These are phyloP conservation scores for Oryza glaberrima DNA, from an alignment of 176 grass and related monocot genomes.

Conservation along the genomic window DNA sequence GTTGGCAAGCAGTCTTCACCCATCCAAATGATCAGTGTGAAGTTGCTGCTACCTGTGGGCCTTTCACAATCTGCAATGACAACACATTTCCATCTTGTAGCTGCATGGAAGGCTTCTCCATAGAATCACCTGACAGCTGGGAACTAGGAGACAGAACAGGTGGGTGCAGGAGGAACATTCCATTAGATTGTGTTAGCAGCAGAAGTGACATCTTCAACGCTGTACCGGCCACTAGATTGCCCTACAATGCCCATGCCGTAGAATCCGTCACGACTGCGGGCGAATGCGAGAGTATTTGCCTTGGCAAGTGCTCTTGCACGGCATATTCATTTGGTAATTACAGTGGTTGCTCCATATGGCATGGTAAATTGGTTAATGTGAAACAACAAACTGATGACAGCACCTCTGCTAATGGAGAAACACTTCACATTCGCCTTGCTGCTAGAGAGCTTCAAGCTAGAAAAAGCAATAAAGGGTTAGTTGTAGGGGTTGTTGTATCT, in stretches of 20 bases:
- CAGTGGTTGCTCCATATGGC: neutral
- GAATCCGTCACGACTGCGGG: neutral
- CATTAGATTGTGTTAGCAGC: neutral
- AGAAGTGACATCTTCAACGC: neutral
- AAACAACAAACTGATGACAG: neutral
- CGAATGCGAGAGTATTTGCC: neutral
- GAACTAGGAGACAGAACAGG: neutral
- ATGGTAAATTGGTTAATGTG: neutral
- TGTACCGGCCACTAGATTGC: neutral
- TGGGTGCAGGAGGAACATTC: neutral
- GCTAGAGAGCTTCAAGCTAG: neutral
- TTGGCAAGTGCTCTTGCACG: neutral
- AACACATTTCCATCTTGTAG: neutral
- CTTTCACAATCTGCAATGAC: neutral
- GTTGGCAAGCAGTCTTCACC: neutral
- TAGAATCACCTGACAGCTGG: neutral
- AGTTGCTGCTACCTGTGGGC: neutral
- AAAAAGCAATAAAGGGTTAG: neutral
- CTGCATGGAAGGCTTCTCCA: neutral
- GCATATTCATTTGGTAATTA: neutral
- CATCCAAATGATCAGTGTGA: neutral
- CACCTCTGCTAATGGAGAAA: neutral
- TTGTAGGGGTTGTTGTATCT: neutral
- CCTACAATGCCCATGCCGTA: neutral
- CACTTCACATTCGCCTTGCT: constrained; percentile 19